Evolutionary conservation across 352 stramenopile species (phyloP), one percentile per base, ranked within the genome.

Genomic region (Phytophthora gonapodyides): DNA sequence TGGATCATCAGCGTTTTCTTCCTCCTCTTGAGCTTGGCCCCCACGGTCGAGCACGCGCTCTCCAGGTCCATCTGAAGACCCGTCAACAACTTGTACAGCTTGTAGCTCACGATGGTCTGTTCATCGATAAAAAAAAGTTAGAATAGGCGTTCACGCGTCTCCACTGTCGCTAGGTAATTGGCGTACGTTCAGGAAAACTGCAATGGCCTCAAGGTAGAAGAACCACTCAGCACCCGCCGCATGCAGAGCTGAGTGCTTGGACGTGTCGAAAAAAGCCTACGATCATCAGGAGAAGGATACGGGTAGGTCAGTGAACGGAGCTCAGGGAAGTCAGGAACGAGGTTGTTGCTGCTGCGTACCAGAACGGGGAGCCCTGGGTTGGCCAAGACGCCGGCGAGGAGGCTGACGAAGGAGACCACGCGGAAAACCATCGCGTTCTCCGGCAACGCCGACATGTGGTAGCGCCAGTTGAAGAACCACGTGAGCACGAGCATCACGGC

Each of bases 181-280:
- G 62, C 73, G 45, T 71, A 87, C 79, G 54, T 88, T 86, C 7
- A 73, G 49, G 34, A 84, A 48, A 33, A 82, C 59, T 15, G 79
- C 79, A 8, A 84, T 64, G 6, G 79, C 69, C 24, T 86, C 72
- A 48, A 82, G 61, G 53, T 73, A 74, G 47, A 88, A 88, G 61
- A 88, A 88, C 66, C 73, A 85, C 55, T 80, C 69, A n/a, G 79
- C 79, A 15, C 71, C 71, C 9, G 64, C 60, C 57, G 70, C 57
- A 47, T 88, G 79, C 30, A 80, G 62, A 2, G 40, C 17, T 0
- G 76, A 57, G 54, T 82, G 75, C 52, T 66, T 78, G 0, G 74
- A 77, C 15, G 78, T 84, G 51, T 84, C 76, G 13, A 84, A 87
- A 58, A 84, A 82, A 4, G 71, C 75, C 70, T 79, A 36, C 11